Evolutionary conservation across 2,329 filamentous ascomycete genomes (phyloP), one percentile per base, ranked within the genome.

Genomic region (Orbilia javanica): DNA sequence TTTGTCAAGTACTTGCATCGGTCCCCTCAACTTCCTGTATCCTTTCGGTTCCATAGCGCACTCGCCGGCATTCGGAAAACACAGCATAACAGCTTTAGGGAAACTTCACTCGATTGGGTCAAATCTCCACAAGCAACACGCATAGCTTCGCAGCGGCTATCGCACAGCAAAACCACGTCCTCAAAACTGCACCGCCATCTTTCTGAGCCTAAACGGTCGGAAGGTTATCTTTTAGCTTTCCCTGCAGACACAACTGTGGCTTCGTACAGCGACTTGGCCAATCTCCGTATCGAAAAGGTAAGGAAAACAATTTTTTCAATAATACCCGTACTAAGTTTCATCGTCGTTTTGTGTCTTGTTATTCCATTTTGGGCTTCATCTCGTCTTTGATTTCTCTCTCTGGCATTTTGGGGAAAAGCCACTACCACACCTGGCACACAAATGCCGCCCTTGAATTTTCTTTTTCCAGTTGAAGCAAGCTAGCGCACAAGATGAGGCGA

Each of bases 401-500:
- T 60, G 72, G 72, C 65, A 34, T 76, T 29, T 46, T 75, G 53
- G 57, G 57, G 39, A 60, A 39, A 55, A 68, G 71, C 72, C 46
- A 69, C 50, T 48, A 42, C 63, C 60, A 62, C 55, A 60, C 52
- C 50, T 48, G 34, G 70, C 60, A 62, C 55, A 60, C 52, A 53
- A 69, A n/a, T 76, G 72, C 72, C 72, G 72, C 72, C 65, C 34
- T 34, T 11, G 53, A 65, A 65, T 5, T 75, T 75, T 10, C 72
- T 76, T 76, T 76, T 70, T 76, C 7, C 18, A 57, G 22, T 60
- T 66, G 60, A 57, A 64, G 69, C 62, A 68, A 31, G 27, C 64
- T 76, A 69, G 72, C 57, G 71, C 55, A 63, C 20, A 74, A 60
- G 62, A 67, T 74, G 70, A 74, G 72, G 65, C 65, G 71, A 76